Evolutionary conservation across 2,329 filamentous ascomycete genomes (phyloP).

Genomic region (Neonectria ditissima): DNA sequence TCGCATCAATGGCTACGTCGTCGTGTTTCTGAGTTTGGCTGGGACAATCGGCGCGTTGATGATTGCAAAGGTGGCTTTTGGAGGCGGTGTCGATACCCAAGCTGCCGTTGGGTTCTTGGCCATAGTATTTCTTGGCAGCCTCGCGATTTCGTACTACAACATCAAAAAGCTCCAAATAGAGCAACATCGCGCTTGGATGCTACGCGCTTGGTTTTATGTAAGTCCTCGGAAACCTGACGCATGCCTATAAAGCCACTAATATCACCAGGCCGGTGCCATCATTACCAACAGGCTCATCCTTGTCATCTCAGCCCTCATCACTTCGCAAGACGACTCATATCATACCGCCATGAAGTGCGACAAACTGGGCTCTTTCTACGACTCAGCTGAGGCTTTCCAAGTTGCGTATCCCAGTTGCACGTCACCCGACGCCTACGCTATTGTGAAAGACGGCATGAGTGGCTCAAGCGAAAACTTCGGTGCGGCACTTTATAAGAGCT

Average conservation of each 20-base stretch:
- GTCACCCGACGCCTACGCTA: neutral
- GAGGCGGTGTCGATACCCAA: no score
- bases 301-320: no score
- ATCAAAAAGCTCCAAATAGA: slow-evolving; percentile 72
- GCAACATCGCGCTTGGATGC: slow-evolving; percentile 74
- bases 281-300: slow-evolving; percentile 60
- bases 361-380: neutral
- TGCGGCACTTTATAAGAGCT: neutral
- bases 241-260: no score
- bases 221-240: no score
- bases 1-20: neutral
- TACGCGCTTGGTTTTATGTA: slow-evolving; percentile 65
- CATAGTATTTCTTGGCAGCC: no score
- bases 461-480: neutral
- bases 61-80: no score
- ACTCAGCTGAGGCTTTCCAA: neutral
- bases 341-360: no score
- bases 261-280: slow-evolving; percentile 24
- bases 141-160: no score
- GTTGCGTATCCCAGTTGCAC: neutral
- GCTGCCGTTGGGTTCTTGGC: no score
- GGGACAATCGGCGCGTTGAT: neutral
- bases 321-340: no score
- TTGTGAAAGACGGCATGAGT: neutral
- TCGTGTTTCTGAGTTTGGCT: neutral